phyloP scores from a whole-genome alignment of 768 basidiomycete species.

The Tulasnella sp. region DNA sequence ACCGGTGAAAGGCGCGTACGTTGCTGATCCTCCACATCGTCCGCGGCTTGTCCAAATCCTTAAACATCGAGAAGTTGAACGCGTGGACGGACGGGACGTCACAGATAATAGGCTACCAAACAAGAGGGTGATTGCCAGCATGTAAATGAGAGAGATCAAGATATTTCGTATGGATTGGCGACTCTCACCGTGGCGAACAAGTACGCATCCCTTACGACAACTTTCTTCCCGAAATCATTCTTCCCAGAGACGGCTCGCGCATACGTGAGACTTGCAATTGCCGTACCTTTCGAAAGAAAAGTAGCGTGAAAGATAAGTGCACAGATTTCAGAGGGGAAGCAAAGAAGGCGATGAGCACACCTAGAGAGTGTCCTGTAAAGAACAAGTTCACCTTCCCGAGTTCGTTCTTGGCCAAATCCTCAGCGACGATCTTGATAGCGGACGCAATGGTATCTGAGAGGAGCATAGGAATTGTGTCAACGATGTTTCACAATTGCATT shows the following conservation, averaged over 20 bases:
- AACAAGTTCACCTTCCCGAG: neutral
- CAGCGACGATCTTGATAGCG: slow-evolving; percentile 1
- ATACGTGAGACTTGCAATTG: slow-evolving; percentile 20
- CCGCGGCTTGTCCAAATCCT: neutral
- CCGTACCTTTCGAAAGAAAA: slow-evolving; percentile 16
- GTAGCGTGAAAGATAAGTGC: no score
- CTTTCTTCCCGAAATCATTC: slow-evolving; percentile 13
- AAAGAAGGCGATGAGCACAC: slow-evolving; percentile 14
- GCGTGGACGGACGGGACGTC: neutral
- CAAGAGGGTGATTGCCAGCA: no score
- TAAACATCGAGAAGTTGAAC: slow-evolving; percentile 14
- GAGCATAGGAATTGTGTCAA: no score
- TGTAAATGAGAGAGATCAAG: no score
- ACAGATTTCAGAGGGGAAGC: no score
- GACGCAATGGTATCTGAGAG: slow-evolving; percentile 13
- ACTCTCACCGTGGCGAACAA: slow-evolving; percentile 18
- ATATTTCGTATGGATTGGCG: slow-evolving; percentile 3
- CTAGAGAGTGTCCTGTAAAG: slow-evolving; percentile 19
- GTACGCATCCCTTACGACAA: slow-evolving; percentile 20
- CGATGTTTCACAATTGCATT: no score
- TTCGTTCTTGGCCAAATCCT: neutral
- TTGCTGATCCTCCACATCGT: slow-evolving; percentile 20
- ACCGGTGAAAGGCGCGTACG: neutral
- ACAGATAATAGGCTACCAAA: neutral
- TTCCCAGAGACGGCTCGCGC: slow-evolving; percentile 9